Percentiles rank a stretch among this genome's conserved stretches.
Evolutionary conservation across 768 basidiomycete species (phyloP).

Genomic region (Postia placenta): DNA sequence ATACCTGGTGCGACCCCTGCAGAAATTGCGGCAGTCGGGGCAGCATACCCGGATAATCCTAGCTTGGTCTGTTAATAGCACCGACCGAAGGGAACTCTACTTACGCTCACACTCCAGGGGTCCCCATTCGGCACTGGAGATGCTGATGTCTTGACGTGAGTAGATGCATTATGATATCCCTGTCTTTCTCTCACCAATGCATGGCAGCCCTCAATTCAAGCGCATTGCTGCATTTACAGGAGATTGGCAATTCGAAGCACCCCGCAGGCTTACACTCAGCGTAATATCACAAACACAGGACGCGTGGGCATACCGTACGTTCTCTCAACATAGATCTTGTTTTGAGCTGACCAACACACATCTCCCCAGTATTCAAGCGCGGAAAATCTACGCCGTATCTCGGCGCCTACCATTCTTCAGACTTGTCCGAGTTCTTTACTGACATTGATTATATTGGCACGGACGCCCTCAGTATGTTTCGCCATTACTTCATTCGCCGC

Average conservation of each 20-base stretch:
- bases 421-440: slow-evolving; percentile 1
- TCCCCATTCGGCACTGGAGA: neutral
- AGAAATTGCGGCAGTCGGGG: neutral
- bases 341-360: neutral
- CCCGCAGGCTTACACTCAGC: slow-evolving; percentile 12
- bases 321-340: neutral
- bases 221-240: slow-evolving; percentile 22
- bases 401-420: slow-evolving; percentile 1
- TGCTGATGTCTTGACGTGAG: neutral
- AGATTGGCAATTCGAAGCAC: slow-evolving; percentile 16
- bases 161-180: neutral
- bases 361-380: neutral
- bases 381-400: neutral
- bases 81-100: neutral
- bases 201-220: slow-evolving; percentile 17
- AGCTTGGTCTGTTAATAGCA: neutral
- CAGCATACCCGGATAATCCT: neutral
- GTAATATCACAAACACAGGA: slow-evolving; percentile 2
- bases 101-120: neutral
- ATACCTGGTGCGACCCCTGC: neutral
- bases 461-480: slow-evolving; percentile 9
- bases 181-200: neutral
- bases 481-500: slow-evolving; percentile 25
- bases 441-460: neutral
- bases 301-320: slow-evolving; percentile 5